Evolutionary conservation across 192 early-diverging fungal genomes (phyloP).

Genomic region (Phlyctochytrium bullatum): DNA sequence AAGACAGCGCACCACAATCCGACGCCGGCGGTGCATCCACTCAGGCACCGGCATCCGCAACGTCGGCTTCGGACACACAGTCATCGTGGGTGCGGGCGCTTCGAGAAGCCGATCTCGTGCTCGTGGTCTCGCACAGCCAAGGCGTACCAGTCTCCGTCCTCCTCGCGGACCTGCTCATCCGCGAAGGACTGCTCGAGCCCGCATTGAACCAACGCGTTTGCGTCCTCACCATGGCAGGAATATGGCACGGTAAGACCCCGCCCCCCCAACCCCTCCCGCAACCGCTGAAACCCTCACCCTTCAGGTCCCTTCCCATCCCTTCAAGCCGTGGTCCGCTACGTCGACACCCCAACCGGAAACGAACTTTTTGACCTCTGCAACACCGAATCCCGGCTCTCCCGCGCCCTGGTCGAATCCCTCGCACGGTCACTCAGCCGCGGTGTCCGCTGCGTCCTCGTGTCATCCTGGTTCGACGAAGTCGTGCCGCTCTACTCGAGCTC

Average conservation of each 20-base stretch:
- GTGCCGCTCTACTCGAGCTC: conserved; percentile 65
- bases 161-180: conserved; percentile 66
- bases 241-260: conserved; percentile 54
- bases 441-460: conserved; percentile 68
- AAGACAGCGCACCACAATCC: no score
- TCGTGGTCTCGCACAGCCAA: conserved; percentile 88
- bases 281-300: not conserved
- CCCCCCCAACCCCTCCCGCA: no score
- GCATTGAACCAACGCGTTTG: conserved; percentile 63
- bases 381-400: not conserved
- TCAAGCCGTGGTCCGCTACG: not conserved
- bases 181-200: conserved; percentile 59
- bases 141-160: conserved; percentile 84
- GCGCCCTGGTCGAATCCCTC: not conserved
- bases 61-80: conserved; percentile 22
- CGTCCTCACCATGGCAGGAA: conserved; percentile 89
- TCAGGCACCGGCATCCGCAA: no score
- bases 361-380: not conserved
- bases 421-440: conserved; percentile 54
- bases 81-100: conserved; percentile 21
- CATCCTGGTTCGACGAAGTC: conserved; percentile 89
- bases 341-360: not conserved
- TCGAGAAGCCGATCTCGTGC: conserved; percentile 66
- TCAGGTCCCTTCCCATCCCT: conserved; percentile 3
- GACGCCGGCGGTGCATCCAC: no score